These are phyloP conservation scores for Trichosporon sp. DNA, from an alignment of 1,284 basidiomycete species.

Conservation along the genomic window DNA sequence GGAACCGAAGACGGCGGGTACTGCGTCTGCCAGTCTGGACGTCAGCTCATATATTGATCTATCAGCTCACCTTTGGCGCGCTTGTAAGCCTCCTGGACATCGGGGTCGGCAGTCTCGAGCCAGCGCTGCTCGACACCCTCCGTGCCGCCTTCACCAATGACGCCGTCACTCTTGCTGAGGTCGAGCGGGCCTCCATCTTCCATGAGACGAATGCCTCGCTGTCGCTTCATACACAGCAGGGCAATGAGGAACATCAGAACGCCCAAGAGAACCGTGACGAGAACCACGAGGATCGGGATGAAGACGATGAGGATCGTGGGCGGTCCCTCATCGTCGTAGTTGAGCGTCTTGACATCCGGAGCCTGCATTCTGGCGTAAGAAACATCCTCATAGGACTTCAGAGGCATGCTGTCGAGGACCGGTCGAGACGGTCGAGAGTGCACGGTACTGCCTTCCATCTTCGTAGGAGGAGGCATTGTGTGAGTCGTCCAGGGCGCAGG, in stretches of 20 bases:
- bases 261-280: slow-evolving; percentile 86
- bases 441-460: neutral
- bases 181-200: slow-evolving; percentile 91
- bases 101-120: slow-evolving; percentile 76
- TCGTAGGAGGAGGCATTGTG: slow-evolving; percentile 26
- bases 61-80: slow-evolving; percentile 73
- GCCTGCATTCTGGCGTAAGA: neutral
- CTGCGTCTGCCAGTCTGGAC: slow-evolving; percentile 75
- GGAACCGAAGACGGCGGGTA: slow-evolving; percentile 87
- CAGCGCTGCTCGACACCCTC: slow-evolving; percentile 86
- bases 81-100: slow-evolving; percentile 64
- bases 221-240: slow-evolving; percentile 71
- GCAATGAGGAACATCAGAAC: slow-evolving; percentile 83
- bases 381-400: neutral
- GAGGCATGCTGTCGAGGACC: neutral
- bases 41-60: neutral
- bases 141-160: slow-evolving; percentile 84
- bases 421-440: neutral
- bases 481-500: slow-evolving; percentile 30
- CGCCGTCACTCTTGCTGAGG: slow-evolving; percentile 80
- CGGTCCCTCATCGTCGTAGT: slow-evolving; percentile 20
- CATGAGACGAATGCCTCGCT: slow-evolving; percentile 71
- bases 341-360: neutral
- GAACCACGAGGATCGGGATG: slow-evolving; percentile 81
- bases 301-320: slow-evolving; percentile 39